Evolutionary conservation across 306 rosid species (phyloP), one percentile per base, ranked within the genome.

Genomic region (Alnus rubra): DNA sequence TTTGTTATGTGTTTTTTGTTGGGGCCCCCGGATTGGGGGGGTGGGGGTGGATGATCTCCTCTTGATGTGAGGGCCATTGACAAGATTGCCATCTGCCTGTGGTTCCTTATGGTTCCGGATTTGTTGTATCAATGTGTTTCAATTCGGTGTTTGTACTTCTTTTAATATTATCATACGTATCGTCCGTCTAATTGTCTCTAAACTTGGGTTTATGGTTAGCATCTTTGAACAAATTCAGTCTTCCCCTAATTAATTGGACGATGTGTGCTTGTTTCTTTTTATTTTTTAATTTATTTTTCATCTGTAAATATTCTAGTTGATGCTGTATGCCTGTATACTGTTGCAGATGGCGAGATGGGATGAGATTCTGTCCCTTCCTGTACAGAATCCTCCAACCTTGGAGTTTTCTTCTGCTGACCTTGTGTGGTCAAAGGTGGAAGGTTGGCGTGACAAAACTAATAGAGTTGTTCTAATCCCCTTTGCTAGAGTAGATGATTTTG

Each of bases 371-470:
- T 91, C 99, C 69, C 98, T 93, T 76, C 97, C 95, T 1, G 92
- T 95, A n/a, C 97, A 95, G 88, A 95, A 88, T 79, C 99, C 98
- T 83, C 90, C 93, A 42, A 83, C 89, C 7, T 82, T 86, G 88
- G 98, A 90, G 83, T 80, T 95, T 84, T 91, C 97, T 81, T 72
- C 93, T 4, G 74, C 19, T 71, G 97, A 95, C 53, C 76, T 95
- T 54, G 92, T 88, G 11, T 93, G 98, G 97, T 91, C 99, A 7
- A 91, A 87, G 87, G 96, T 91, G 51, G 98, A 95, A 86, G 99
- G 99, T 45, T 95, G 96, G 96, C 88, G 88, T 45, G 96, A 95
- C 82, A 91, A 90, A 50, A 84, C 89, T 67, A 97, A 95, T 73
- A 88, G 93, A 82, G 94, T 92, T 77, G 92, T 95, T 79, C 78